phyloP scores from a whole-genome alignment of 1,139 yeast species.

The Williopsis jadinii region DNA sequence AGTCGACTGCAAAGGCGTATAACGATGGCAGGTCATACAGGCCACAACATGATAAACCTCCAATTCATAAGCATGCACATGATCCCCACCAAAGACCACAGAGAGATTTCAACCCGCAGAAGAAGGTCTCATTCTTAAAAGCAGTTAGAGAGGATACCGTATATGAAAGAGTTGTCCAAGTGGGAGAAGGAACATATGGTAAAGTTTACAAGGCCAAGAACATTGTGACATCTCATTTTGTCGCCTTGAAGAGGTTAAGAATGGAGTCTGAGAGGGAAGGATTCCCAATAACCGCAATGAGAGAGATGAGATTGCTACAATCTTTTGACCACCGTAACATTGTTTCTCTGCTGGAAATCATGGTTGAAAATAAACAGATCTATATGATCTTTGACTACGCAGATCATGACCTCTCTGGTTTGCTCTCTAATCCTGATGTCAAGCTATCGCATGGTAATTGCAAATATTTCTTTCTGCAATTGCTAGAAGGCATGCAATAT shows the following conservation, averaged over 20 bases:
- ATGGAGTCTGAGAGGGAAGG: slow-evolving; percentile 90
- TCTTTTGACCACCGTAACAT: slow-evolving; percentile 80
- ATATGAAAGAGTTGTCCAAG: slow-evolving; percentile 38
- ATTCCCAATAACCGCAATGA: slow-evolving; percentile 89
- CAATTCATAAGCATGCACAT: no score
- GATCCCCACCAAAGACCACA: neutral
- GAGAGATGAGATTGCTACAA: slow-evolving; percentile 85
- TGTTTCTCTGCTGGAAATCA: slow-evolving; percentile 79
- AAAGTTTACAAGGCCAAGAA: slow-evolving; percentile 73
- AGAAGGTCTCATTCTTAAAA: slow-evolving; percentile 14
- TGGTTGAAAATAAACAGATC: slow-evolving; percentile 74
- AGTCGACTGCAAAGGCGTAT: slow-evolving; percentile 1
- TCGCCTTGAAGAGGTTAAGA: slow-evolving; percentile 79
- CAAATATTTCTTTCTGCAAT: slow-evolving; percentile 70
- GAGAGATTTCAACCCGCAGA: neutral
- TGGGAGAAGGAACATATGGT: slow-evolving; percentile 80
- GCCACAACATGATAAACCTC: slow-evolving; percentile 4
- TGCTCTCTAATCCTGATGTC: slow-evolving; percentile 71
- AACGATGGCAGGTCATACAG: slow-evolving; percentile 11
- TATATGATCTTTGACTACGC: slow-evolving; percentile 91
- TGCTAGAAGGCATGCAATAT: slow-evolving; percentile 75
- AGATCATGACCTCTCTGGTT: slow-evolving; percentile 89
- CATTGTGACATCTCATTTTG: slow-evolving; percentile 56
- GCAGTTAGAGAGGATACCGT: slow-evolving; percentile 18
- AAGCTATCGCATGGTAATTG: slow-evolving; percentile 57